Percentiles rank a stretch among this genome's conserved stretches.
Conservation (phyloP, 2,329 filamentous ascomycete species). For the Helotiales sp. region DNA sequence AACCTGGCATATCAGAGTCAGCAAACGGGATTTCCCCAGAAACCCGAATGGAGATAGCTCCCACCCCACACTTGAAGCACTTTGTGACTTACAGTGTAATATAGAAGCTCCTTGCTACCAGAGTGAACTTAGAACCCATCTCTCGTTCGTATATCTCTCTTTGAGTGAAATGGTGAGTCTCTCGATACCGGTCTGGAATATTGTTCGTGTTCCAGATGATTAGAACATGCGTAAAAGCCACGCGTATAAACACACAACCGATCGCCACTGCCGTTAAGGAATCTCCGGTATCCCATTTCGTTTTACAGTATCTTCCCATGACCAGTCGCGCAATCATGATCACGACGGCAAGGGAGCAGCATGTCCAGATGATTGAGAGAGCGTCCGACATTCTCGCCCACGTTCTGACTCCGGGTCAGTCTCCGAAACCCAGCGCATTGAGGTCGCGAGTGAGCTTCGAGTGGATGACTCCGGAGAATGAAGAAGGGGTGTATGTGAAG, state of each 20-base stretch:
- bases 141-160: conserved; percentile 2
- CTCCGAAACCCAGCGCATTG: background rate
- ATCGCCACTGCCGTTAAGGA: conserved; percentile 11
- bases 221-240: conserved; percentile 43
- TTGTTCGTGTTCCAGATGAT: conserved; percentile 46
- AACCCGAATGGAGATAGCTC: background rate
- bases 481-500: background rate
- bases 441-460: background rate
- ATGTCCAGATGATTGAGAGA: background rate
- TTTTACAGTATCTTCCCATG: conserved; percentile 8
- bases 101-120: conserved; percentile 6
- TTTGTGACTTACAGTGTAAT: background rate
- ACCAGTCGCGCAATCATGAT: conserved; percentile 15
- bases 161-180: conserved; percentile 2
- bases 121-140: conserved; percentile 2
- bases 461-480: background rate
- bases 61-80: background rate
- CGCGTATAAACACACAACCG: conserved; percentile 4
- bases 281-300: conserved; percentile 16
- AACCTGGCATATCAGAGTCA: conserved; percentile 18
- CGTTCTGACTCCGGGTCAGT: background rate
- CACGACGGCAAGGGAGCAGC: conserved; percentile 10
- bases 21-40: background rate
- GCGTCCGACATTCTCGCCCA: conserved; percentile 4
- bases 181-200: conserved; percentile 26